phyloP scores from a whole-genome alignment of 1,284 basidiomycete species.

The Moniliophthora roreri region DNA sequence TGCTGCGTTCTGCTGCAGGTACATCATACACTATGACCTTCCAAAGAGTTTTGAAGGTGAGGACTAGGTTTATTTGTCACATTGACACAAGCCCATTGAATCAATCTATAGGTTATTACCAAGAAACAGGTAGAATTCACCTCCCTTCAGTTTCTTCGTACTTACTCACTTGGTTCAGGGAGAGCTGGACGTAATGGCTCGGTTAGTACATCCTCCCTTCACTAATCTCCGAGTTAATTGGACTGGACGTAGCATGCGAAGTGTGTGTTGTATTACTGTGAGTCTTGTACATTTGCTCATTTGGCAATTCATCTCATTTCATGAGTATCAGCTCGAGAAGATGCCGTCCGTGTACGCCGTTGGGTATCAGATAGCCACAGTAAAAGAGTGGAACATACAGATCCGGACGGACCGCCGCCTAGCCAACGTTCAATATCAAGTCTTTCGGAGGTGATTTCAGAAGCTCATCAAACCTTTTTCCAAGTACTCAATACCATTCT shows the following conservation, averaged over 20 bases:
- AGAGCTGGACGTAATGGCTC: constrained; percentile 83
- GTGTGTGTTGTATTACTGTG: constrained; percentile 83
- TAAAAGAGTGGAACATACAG: constrained; percentile 39
- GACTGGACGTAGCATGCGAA: constrained; percentile 68
- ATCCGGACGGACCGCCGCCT: constrained; percentile 53
- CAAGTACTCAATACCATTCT: background rate
- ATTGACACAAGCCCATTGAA: background rate
- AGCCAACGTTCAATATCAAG: constrained; percentile 69
- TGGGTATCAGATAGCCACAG: constrained; percentile 51
- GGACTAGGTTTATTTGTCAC: constrained; percentile 13
- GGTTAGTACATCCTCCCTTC: constrained; percentile 40
- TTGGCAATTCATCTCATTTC: background rate
- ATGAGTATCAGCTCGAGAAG: constrained; percentile 71
- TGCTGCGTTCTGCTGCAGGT: constrained; percentile 38
- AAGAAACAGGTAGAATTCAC: constrained; percentile 68
- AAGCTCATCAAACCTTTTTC: constrained; percentile 8
- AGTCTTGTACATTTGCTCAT: constrained; percentile 24
- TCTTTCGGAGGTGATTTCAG: constrained; percentile 53
- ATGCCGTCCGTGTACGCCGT: constrained; percentile 55
- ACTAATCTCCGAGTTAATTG: no score
- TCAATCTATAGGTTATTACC: constrained; percentile 69
- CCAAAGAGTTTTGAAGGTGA: constrained; percentile 83
- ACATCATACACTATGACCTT: constrained; percentile 77
- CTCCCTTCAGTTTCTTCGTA: background rate
- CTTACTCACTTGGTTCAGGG: constrained; percentile 35